Evolutionary conservation across 1,284 basidiomycete species (phyloP), one percentile per base, ranked within the genome.

Genomic region (Marasmius tenuissimus): DNA sequence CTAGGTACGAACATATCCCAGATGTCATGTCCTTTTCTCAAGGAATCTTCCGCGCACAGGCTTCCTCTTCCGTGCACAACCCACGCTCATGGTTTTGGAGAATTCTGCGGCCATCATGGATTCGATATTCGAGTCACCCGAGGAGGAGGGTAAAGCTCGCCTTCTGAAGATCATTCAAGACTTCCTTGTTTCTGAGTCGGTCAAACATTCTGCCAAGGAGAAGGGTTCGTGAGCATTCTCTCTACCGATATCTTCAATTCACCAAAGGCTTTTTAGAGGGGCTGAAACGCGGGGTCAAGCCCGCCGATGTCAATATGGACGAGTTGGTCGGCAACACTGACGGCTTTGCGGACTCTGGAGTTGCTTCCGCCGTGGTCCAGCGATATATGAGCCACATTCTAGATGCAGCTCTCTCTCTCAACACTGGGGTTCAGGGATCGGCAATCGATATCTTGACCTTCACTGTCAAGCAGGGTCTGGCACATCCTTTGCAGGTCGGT

Each of bases 271-370:
- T 20, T 53, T 22, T n/a, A 57, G 33, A 65, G 57, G 62, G 40
- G 12, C 18, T 54, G 18, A 57, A 60, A 37, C 20, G 55, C 33
- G 11, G 12, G 1, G n/a, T 54, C 33, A 57, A 59, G 65, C 61
- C 76, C 1, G 75, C 77, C n/a, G 80, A 82, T 33, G 86, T 94
- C 45, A 89, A 95, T 69, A 94, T 98, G 87, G 89, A 91, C 1
- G 93, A 98, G 68, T 80, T 99, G 2, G 92, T 98, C 8, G 97
- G 97, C 1, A 96, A 96, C 69, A 94, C 94, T 0, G 92, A 94
- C 67, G 92, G 90, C 0, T 96, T 98, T 72, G 94, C 95, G 0
- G 97, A 99, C 70, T 97, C 97, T 18, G 94, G 96, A 49, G 93
- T 98, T 58, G 94, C 93, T 72, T 96, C 96, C 1, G 92, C 94